Conservation (phyloP, 2,329 filamentous ascomycete genomes). For the Botrytis aclada region DNA sequence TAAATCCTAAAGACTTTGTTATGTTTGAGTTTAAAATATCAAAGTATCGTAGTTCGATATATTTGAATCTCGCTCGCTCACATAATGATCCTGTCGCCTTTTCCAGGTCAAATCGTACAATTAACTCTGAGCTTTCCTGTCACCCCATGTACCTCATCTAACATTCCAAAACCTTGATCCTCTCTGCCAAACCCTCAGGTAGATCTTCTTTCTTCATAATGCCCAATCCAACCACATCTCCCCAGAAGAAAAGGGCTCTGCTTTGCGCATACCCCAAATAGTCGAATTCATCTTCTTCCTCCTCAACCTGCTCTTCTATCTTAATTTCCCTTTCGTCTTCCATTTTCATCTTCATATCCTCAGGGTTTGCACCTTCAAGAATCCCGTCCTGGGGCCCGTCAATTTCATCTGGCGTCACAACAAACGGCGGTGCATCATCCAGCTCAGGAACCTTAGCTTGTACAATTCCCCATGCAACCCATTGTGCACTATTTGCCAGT, state of each 20-base stretch:
- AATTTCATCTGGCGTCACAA: neutral
- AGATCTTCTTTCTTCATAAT: conserved; percentile 74
- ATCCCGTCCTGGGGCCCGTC: conserved; percentile 13
- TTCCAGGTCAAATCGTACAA: neutral
- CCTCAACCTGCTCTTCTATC: conserved; percentile 29
- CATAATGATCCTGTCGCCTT: neutral
- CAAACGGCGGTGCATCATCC: conserved; percentile 20
- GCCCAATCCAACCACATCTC: conserved; percentile 76
- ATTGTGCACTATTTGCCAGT: conserved; percentile 80
- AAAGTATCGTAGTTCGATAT: neutral
- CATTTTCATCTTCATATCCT: neutral
- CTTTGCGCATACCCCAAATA: conserved; percentile 91
- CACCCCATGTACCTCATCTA: conserved; percentile 36
- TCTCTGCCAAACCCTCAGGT: conserved; percentile 60
- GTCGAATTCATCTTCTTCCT: conserved; percentile 74
- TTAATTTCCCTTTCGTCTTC: conserved; percentile 21
- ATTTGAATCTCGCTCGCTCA: neutral
- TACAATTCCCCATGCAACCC: conserved; percentile 95
- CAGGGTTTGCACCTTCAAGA: neutral
- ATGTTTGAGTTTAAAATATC: neutral
- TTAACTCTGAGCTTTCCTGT: neutral
- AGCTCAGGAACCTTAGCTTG: conserved; percentile 84
- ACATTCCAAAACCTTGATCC: conserved; percentile 68
- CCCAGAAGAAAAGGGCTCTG: conserved; percentile 90
- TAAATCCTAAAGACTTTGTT: neutral